Percentiles rank a stretch among this genome's conserved stretches.
Conservation (phyloP, 768 basidiomycete genomes). For the Sporobolomyces pararoseus region DNA sequence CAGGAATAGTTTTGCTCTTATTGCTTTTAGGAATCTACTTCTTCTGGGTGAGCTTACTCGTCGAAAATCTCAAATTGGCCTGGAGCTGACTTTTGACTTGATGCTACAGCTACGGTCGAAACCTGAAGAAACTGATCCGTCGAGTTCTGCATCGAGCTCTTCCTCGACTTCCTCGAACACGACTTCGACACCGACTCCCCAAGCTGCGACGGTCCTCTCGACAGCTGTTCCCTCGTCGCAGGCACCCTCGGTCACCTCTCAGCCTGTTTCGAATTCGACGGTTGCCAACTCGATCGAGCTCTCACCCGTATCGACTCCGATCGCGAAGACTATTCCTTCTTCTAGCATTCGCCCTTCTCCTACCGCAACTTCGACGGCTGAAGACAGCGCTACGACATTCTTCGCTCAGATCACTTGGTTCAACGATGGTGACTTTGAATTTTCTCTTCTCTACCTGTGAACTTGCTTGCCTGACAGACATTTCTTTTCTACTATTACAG, state of each 20-base stretch:
- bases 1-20: not conserved
- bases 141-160: not conserved
- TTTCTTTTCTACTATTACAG: not conserved
- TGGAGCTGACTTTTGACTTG: too few species aligned
- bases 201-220: too few species aligned
- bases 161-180: not conserved
- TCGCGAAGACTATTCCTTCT: not conserved
- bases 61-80: not conserved
- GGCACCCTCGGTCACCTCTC: not conserved
- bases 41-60: not conserved
- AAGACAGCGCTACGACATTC: constrained; percentile 2
- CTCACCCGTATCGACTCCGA: not conserved
- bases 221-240: too few species aligned
- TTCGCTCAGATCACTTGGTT: constrained; percentile 31
- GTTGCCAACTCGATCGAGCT: not conserved
- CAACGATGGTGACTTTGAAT: not conserved
- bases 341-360: not conserved
- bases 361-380: not conserved
- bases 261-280: not conserved
- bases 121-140: not conserved
- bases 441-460: too few species aligned
- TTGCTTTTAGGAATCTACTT: not conserved
- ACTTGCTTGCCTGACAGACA: not conserved
- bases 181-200: too few species aligned
- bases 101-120: constrained; percentile 7